Evolutionary conservation across 176 grass and related monocot species (phyloP), one percentile per base, ranked within the genome.

Genomic region (Avena insularis): DNA sequence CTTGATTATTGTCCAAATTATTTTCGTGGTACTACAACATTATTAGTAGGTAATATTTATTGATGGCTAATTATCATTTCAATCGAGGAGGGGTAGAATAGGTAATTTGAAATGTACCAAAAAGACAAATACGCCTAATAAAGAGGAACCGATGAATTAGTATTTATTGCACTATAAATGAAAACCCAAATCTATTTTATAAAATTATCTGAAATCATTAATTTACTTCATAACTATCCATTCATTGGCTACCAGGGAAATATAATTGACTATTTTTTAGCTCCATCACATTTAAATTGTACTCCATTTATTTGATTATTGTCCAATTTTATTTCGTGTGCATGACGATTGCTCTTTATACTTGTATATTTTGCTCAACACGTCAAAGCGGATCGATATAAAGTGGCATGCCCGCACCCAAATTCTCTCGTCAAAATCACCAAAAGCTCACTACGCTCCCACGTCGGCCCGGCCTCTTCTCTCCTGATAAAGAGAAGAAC

Each of bases 351-450:
- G 12, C 6, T 43, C 6, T 43, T 43, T 43, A 43, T 43, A 40
- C 38, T 14, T 0, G 43, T 49, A 25, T 53, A 53, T 75, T 53
- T 15, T 16, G 71, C 12, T 27, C 23, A 17, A 8, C 33, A 70
- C 40, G 61, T 53, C n/a, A 72, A 49, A 72, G 68, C 20, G 10
- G 57, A 58, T 63, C 10, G 43, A n/a, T 48, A 86, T 70, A 82
- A 86, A 83, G 40, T 43, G 83, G 47, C 78, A 40, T 11, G 54
- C 78, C 2, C 60, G 3, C 71, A 65, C 38, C 86, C 4, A 72
- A 74, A 31, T 87, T 33, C 60, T 58, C 31, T 55, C n/a, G 38
- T 38, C 72, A 48, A 75, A 2, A 48, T 78, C 80, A 25, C 13
- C 10, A 21, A 20, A 64, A 61, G 21, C n/a, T 40, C 48, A 15